These are phyloP conservation scores for Cocos nucifera DNA, from an alignment of 176 grass and related monocot genomes.

Conservation along the genomic window DNA sequence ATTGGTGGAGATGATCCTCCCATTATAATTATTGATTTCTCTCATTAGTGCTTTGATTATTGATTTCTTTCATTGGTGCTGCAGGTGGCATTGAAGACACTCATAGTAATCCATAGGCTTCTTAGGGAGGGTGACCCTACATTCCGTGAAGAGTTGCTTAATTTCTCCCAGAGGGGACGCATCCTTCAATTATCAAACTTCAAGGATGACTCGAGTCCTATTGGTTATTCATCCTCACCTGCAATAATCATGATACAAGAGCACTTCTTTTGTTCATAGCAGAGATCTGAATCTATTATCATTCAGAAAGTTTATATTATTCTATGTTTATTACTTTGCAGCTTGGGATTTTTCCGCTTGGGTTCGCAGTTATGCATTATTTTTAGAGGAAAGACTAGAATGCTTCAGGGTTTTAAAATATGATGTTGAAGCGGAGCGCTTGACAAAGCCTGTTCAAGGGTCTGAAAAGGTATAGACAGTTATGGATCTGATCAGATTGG, in stretches of 20 bases:
- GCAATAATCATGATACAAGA: background rate
- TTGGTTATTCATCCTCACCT: conserved; percentile 42
- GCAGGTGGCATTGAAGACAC: conserved; percentile 84
- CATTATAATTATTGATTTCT: background rate
- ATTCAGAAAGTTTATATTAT: conserved; percentile 2
- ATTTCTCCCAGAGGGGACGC: conserved; percentile 70
- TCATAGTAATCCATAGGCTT: conserved; percentile 92
- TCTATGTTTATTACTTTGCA: conserved; percentile 25
- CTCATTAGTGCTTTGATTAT: conserved; percentile 13
- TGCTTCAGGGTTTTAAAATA: conserved; percentile 90
- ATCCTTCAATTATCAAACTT: conserved; percentile 90
- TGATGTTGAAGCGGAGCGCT: conserved; percentile 84
- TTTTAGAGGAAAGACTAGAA: conserved; percentile 92
- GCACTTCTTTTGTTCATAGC: background rate
- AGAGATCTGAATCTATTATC: background rate
- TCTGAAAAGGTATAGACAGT: conserved; percentile 63
- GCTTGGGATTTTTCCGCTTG: conserved; percentile 95
- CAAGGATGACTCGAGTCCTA: conserved; percentile 91
- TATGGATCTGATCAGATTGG: background rate
- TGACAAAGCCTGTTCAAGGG: conserved; percentile 58
- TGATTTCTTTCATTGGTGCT: conserved; percentile 16
- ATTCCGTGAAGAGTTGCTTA: conserved; percentile 81
- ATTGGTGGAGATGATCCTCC: too few species aligned
- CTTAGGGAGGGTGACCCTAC: conserved; percentile 78
- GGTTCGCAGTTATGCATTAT: conserved; percentile 77